Conservation (phyloP, 352 stramenopile genomes). For the Pelagophyceae sp. region DNA sequence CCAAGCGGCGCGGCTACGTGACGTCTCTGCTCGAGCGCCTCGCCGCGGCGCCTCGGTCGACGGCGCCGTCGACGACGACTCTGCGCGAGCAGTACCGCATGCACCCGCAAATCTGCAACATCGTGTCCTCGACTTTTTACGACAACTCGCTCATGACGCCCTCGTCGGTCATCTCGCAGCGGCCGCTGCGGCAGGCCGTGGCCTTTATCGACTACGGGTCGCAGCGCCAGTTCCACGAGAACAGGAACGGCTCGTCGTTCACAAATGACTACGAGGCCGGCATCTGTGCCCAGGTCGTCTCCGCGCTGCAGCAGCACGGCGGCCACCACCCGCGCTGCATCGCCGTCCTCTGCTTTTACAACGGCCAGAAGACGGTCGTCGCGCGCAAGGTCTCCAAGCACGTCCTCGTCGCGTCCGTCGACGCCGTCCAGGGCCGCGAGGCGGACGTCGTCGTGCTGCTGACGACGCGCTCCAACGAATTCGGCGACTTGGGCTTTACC, state of each 20-base stretch:
- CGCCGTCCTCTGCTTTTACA: background rate
- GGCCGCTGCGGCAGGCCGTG: background rate
- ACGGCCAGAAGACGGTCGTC: background rate
- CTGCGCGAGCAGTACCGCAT: constrained; percentile 7
- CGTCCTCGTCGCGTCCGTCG: constrained; percentile 50
- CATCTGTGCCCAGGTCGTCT: background rate
- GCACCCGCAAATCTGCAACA: background rate
- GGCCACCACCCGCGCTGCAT: background rate
- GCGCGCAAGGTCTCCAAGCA: background rate
- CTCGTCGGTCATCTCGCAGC: background rate
- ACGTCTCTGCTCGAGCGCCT: background rate
- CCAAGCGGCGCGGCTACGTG: background rate
- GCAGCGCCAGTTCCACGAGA: background rate
- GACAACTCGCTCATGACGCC: background rate
- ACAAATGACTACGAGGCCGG: background rate
- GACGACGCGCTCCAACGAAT: constrained; percentile 58
- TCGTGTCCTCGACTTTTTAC: background rate
- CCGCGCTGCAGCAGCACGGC: background rate
- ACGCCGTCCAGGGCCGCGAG: constrained; percentile 68
- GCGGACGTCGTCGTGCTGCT: constrained; percentile 70
- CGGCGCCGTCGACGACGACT: background rate
- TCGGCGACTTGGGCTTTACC: constrained; percentile 57
- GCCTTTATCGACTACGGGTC: background rate
- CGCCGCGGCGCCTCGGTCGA: too few species aligned
- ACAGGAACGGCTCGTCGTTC: background rate